Percentiles rank a stretch among this genome's conserved stretches.
Conservation (phyloP, 2,329 filamentous ascomycete genomes). For the Fusarium denticulatum region DNA sequence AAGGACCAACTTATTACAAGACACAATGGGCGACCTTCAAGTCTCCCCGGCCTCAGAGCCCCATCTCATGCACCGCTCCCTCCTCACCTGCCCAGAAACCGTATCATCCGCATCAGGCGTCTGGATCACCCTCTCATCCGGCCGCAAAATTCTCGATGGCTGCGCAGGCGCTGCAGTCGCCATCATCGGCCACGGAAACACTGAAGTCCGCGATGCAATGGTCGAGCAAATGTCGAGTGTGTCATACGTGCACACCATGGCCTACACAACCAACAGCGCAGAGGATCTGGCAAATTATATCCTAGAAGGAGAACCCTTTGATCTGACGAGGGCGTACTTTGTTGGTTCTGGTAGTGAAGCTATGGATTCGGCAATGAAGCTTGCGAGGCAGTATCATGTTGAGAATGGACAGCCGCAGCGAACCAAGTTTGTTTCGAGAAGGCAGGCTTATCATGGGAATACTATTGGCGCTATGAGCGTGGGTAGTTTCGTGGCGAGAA, state of each 20-base stretch:
- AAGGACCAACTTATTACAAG: rapidly evolving
- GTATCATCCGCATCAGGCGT: constrained; percentile 57
- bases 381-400: constrained; percentile 59
- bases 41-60: constrained; percentile 15
- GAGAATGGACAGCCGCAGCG: constrained; percentile 51
- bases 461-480: constrained; percentile 71
- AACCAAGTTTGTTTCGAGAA: constrained; percentile 53
- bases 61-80: constrained; percentile 49
- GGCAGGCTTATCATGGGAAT: constrained; percentile 59
- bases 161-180: constrained; percentile 73
- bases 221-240: constrained; percentile 66
- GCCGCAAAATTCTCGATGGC: constrained; percentile 68
- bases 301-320: constrained; percentile 49
- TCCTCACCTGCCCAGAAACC: constrained; percentile 40
- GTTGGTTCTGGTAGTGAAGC: constrained; percentile 51
- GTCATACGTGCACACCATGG: constrained; percentile 53
- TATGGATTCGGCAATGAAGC: constrained; percentile 60
- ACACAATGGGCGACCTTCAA: constrained; percentile 5
- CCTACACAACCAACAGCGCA: constrained; percentile 62
- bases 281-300: constrained; percentile 50
- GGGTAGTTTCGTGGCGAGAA: constrained; percentile 69
- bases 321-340: constrained; percentile 53
- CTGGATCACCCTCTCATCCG: constrained; percentile 49
- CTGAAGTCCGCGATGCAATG: constrained; percentile 69
- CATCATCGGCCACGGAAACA: constrained; percentile 71